These are phyloP conservation scores for Candida rishiriensis DNA, from an alignment of 805 yeast genomes.

Conservation along the genomic window DNA sequence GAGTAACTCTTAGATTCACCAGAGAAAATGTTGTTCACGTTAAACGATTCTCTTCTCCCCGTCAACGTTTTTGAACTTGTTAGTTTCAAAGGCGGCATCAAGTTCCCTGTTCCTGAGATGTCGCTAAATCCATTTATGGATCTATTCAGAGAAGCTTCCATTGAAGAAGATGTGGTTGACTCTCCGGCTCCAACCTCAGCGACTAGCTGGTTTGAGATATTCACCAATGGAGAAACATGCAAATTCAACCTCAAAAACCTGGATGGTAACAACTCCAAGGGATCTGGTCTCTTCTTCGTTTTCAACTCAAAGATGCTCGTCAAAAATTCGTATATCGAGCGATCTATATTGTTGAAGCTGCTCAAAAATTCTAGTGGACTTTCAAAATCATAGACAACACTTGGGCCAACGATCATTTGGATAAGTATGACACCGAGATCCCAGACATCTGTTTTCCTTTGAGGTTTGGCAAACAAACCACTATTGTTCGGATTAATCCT, in stretches of 20 bases:
- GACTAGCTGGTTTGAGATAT: background rate
- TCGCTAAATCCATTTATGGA: constrained; percentile 18
- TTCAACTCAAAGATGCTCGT: constrained; percentile 58
- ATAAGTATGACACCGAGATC: constrained; percentile 77
- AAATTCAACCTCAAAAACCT: constrained; percentile 76
- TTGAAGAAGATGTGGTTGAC: background rate
- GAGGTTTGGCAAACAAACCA: constrained; percentile 40
- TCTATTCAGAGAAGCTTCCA: constrained; percentile 1
- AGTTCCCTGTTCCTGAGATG: constrained; percentile 15
- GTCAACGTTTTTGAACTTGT: background rate
- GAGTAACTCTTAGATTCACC: constrained; percentile 37
- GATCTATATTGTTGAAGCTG: constrained; percentile 34
- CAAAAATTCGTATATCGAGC: constrained; percentile 62
- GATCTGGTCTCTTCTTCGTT: constrained; percentile 70
- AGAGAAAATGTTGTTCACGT: constrained; percentile 14
- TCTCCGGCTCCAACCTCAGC: too few relatives aligned
- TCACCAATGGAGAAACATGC: constrained; percentile 26
- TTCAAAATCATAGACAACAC: constrained; percentile 46
- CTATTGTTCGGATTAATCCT: constrained; percentile 27
- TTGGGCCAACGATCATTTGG: constrained; percentile 59
- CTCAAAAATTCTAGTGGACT: constrained; percentile 63
- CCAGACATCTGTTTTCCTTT: constrained; percentile 90
- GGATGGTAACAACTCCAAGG: constrained; percentile 79
- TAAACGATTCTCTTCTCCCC: constrained; percentile 28
- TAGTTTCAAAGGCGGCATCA: constrained; percentile 7